These are phyloP conservation scores for Antarctomyces pellizariae DNA, from an alignment of 495 filamentous ascomycete genomes.

Conservation along the genomic window DNA sequence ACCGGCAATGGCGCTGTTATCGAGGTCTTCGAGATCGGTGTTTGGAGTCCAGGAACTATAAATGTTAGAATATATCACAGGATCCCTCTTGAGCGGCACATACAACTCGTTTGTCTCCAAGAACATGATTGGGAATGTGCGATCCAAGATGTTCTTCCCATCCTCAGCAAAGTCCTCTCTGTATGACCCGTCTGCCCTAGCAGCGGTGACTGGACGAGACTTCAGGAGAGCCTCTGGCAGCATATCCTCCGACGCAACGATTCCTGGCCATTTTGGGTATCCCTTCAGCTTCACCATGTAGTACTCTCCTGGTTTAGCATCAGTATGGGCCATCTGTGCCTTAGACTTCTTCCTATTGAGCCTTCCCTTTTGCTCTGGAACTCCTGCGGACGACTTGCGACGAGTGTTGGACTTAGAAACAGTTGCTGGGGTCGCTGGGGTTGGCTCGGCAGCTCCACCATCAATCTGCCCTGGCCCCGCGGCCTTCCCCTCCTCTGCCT, in stretches of 20 bases:
- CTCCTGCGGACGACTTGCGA: slow-evolving; percentile 44
- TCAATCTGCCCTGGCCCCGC: slow-evolving; percentile 9
- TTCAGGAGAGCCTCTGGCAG: slow-evolving; percentile 47
- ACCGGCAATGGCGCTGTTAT: slow-evolving; percentile 39
- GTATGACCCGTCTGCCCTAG: slow-evolving; percentile 56
- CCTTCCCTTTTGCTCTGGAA: slow-evolving; percentile 47
- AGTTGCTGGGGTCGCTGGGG: slow-evolving; percentile 12
- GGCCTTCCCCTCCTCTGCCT: slow-evolving; percentile 7
- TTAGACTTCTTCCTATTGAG: slow-evolving; percentile 66
- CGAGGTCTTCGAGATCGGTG: slow-evolving; percentile 47
- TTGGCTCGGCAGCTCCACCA: slow-evolving; percentile 9
- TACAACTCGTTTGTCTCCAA: slow-evolving; percentile 88
- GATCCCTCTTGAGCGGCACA: slow-evolving; percentile 16
- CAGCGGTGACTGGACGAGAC: slow-evolving; percentile 58
- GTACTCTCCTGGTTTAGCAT: slow-evolving; percentile 67
- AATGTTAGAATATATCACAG: slow-evolving; percentile 6
- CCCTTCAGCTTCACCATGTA: slow-evolving; percentile 76
- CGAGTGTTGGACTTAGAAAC: slow-evolving; percentile 20
- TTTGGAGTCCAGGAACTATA: slow-evolving; percentile 68
- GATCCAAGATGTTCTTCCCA: slow-evolving; percentile 57
- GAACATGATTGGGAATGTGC: slow-evolving; percentile 86
- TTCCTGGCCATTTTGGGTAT: slow-evolving; percentile 72
- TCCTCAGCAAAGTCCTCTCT: slow-evolving; percentile 63
- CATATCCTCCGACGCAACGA: slow-evolving; percentile 83
- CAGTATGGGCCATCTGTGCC: slow-evolving; percentile 40